Evolutionary conservation across 2,329 filamentous ascomycete species (phyloP).

Genomic region (Colletotrichum paranaense): DNA sequence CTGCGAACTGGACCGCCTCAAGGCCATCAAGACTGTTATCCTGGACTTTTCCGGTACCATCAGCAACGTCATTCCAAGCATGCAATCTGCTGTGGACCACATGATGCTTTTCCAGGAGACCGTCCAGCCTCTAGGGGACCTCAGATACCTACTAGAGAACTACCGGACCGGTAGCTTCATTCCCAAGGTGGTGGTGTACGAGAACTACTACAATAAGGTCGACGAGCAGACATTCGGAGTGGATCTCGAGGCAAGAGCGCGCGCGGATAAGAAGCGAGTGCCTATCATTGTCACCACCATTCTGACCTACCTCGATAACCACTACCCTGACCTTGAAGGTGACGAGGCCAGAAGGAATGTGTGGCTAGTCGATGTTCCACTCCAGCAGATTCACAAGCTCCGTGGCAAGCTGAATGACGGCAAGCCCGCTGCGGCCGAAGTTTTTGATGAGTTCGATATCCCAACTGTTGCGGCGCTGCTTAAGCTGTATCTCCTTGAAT

Average conservation of each 20-base stretch:
- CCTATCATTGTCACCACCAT: conserved; percentile 92
- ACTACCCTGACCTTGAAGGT: conserved; percentile 97
- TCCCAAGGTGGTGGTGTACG: conserved; percentile 91
- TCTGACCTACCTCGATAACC: conserved; percentile 93
- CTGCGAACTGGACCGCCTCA: conserved; percentile 94
- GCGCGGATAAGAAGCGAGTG: conserved; percentile 95
- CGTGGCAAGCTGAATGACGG: conserved; percentile 88
- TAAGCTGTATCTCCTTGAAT: conserved; percentile 93
- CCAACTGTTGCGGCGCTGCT: conserved; percentile 92
- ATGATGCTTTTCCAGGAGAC: conserved; percentile 99
- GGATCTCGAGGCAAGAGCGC: conserved; percentile 93
- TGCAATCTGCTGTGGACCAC: conserved; percentile 96
- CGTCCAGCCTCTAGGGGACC: conserved; percentile 89
- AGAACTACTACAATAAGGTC: conserved; percentile 99
- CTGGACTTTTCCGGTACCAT: conserved; percentile 97
- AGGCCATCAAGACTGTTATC: conserved; percentile 98
- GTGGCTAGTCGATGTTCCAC: conserved; percentile 92
- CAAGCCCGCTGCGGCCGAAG: conserved; percentile 79
- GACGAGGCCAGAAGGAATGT: conserved; percentile 93
- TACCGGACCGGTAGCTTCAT: conserved; percentile 95
- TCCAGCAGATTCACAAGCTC: conserved; percentile 86
- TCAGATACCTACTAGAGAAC: conserved; percentile 95
- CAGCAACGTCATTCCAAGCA: conserved; percentile 95
- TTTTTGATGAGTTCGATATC: conserved; percentile 90
- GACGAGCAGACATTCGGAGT: conserved; percentile 98